A percentile compares a stretch with the other conserved stretches of the same genome.
Evolutionary conservation across 768 basidiomycete species (phyloP).

Genomic region (Vararia minispora): DNA sequence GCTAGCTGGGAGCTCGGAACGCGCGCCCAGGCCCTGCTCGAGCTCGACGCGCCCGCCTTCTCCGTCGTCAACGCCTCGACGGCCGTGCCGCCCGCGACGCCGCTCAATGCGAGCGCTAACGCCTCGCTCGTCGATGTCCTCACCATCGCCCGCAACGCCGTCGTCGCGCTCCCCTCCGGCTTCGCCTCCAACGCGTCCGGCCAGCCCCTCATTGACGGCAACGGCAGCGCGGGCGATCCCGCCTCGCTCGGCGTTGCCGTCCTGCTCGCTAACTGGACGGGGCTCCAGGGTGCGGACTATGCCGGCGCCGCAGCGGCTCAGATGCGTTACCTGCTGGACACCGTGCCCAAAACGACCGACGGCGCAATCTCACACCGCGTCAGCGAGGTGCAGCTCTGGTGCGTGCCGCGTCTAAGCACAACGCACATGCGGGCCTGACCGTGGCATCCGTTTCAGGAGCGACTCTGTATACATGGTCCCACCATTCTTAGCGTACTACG

Average conservation of each 20-base stretch:
- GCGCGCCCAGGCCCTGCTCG: slow-evolving; percentile 38
- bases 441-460: slow-evolving; percentile 33
- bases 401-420: slow-evolving; percentile 11
- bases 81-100: slow-evolving; percentile 19
- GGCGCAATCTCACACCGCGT: slow-evolving; percentile 78
- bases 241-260: slow-evolving; percentile 67
- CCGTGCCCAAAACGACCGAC: slow-evolving; percentile 50
- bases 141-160: slow-evolving; percentile 35
- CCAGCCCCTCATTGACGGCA: slow-evolving; percentile 45
- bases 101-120: slow-evolving; percentile 13
- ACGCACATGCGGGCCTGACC: neutral
- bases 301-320: slow-evolving; percentile 55
- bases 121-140: slow-evolving; percentile 42
- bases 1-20: slow-evolving; percentile 45
- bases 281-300: slow-evolving; percentile 40
- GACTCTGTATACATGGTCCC: slow-evolving; percentile 83
- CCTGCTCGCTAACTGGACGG: slow-evolving; percentile 48
- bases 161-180: slow-evolving; percentile 35
- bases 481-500: slow-evolving; percentile 82
- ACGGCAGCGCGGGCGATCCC: slow-evolving; percentile 65
- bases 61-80: slow-evolving; percentile 29
- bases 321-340: slow-evolving; percentile 45
- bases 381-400: slow-evolving; percentile 66
- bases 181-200: slow-evolving; percentile 34
- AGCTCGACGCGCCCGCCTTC: slow-evolving; percentile 32